Base-by-base conservation (phyloP, 1,139 yeast species). In the Eremothecium coryli region DNA sequence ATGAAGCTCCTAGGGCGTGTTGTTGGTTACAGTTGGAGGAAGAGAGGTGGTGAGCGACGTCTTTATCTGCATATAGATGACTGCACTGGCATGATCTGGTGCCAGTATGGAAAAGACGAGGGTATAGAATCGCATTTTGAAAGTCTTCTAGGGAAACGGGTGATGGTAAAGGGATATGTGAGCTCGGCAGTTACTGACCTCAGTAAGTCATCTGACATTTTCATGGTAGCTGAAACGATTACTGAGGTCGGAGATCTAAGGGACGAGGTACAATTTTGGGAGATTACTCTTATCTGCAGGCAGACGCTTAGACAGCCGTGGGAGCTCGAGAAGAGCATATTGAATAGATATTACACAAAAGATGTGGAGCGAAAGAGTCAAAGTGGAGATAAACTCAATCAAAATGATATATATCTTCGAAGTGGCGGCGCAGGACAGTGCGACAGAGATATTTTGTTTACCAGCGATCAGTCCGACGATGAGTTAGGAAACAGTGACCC, bases 221-320 rank as follows among this genome's bases (percentile, higher is more conserved):
- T n/a, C n/a, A 16, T 27, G 20, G 14, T 16, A 22, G 20, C 22
- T 4, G 30, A 27, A 10, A 16, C 10, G 4, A 11, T 27, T 9
- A 18, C 20, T 4, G 5, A 16, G 5, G 22, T 27, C 13, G 22
- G n/a, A 16, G 14, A 14, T 5, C 22, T 27, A 4, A n/a, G 22
- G n/a, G 22, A 18, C 14, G 30, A 27, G 22, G 14, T 27, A n/a
- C 30, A 27, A 14, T 27, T 27, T 6, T 27, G 30, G 30, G 30
- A 27, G 22, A 14, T 27, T n/a, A 27, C 30, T 27, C 15, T 17
- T n/a, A n/a, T 27, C 9, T 27, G 20, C 17, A 27, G 30, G 30
- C n/a, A 18, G 7, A n/a, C 15, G 22, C 30, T 27, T 5, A 4
- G 14, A 4, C 22, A 17, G 12, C 15, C 17, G n/a, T 27, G 30